phyloP scores from a whole-genome alignment of 2,329 filamentous ascomycete species.

The Ceratocystis albifundus region DNA sequence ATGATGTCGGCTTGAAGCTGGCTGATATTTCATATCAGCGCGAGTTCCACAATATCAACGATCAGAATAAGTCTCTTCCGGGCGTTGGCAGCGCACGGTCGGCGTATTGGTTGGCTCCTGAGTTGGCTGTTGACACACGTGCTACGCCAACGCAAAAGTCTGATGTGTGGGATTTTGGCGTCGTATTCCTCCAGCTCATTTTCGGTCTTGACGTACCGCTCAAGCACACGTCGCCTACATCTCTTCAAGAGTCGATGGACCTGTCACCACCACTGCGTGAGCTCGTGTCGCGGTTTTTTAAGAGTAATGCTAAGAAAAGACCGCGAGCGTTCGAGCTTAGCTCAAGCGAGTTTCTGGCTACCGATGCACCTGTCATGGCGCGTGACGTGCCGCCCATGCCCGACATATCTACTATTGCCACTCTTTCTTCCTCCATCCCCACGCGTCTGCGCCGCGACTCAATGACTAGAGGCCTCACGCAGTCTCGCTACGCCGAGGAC shows the following conservation, averaged over 20 bases:
- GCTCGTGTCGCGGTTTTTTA: conserved; percentile 74
- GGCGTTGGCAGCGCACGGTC: conserved; percentile 54
- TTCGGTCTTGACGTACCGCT: conserved; percentile 69
- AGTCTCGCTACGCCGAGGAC: conserved; percentile 72
- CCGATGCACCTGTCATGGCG: conserved; percentile 48
- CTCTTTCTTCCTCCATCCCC: conserved; percentile 33
- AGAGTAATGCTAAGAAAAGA: conserved; percentile 68
- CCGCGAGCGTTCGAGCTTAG: conserved; percentile 66
- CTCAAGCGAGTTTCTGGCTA: conserved; percentile 55
- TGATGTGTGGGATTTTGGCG: conserved; percentile 89
- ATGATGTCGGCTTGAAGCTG: conserved; percentile 61
- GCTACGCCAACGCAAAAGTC: conserved; percentile 62
- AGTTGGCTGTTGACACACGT: conserved; percentile 53
- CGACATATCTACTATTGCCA: conserved; percentile 17
- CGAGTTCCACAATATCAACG: conserved; percentile 50
- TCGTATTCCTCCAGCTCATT: conserved; percentile 86
- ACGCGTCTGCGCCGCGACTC: conserved; percentile 52
- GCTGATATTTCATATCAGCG: conserved; percentile 62
- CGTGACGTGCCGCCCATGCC: conserved; percentile 34
- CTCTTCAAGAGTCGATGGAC: conserved; percentile 57
- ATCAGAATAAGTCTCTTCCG: conserved; percentile 42
- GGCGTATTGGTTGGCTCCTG: conserved; percentile 72
- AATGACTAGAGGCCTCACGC: conserved; percentile 35
- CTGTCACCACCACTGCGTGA: conserved; percentile 68
- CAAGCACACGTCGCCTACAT: conserved; percentile 67